phyloP scores from a whole-genome alignment of 2,329 filamentous ascomycete species.

The Beauveria caledonica region DNA sequence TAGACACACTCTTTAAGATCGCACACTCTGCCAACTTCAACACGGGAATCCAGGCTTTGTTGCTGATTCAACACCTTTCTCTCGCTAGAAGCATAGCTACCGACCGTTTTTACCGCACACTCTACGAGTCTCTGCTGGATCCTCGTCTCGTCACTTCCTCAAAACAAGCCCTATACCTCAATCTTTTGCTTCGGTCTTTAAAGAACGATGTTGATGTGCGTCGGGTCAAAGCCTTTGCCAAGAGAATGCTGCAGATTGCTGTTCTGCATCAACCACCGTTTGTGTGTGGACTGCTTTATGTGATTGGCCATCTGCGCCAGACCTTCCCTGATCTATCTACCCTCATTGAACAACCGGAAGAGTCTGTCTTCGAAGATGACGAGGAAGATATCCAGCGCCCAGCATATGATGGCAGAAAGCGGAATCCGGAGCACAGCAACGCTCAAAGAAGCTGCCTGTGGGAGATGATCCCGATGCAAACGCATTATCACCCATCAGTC shows the following conservation, averaged over 20 bases:
- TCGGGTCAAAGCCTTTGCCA: conserved; percentile 91
- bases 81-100: conserved; percentile 69
- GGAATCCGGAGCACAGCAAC: conserved; percentile 85
- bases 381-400: conserved; percentile 37
- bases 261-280: conserved; percentile 88
- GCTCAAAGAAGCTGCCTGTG: conserved; percentile 90
- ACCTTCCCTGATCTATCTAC: conserved; percentile 74
- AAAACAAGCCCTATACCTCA: conserved; percentile 92
- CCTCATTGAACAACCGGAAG: conserved; percentile 73
- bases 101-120: conserved; percentile 87
- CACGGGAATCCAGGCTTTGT: conserved; percentile 89
- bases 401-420: conserved; percentile 78
- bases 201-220: conserved; percentile 87
- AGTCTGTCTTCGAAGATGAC: conserved; percentile 56
- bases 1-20: conserved; percentile 90
- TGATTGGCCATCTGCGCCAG: conserved; percentile 71
- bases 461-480: conserved; percentile 55
- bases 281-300: conserved; percentile 83
- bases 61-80: conserved; percentile 89
- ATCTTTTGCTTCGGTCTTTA: conserved; percentile 78
- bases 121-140: conserved; percentile 92
- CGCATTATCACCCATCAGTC: conserved; percentile 91
- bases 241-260: conserved; percentile 81
- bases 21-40: conserved; percentile 99
- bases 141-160: conserved; percentile 82